Evolutionary conservation across 306 rosid species (phyloP), one percentile per base, ranked within the genome.

Genomic region (Inga oerstediana): DNA sequence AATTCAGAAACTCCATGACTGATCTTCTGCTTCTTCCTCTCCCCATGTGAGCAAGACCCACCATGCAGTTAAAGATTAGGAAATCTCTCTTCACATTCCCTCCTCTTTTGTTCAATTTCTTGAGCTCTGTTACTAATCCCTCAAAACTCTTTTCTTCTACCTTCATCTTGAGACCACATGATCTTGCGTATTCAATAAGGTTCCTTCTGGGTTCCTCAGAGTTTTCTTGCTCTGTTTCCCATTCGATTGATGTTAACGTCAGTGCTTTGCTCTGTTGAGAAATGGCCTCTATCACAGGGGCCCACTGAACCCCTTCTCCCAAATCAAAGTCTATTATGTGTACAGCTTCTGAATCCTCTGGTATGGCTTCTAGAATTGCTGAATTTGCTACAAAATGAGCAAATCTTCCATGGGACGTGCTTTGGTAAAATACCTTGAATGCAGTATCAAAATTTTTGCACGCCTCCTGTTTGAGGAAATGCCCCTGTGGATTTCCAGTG

Each of bases 291-390:
- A 86, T 83, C 79, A 89, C 32, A 24, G 87, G 83, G 24, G 91
- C 48, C 86, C 86, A 83, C 65, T 86, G 91, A 51, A 86, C 37
- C 43, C 90, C 91, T 27, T 89, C 86, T n/a, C 88, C 83, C 48
- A 85, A 79, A 43, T 89, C 89, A 30, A 85, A 91, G 56, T 89
- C 91, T 43, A 91, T 83, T 81, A 88, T 75, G 74, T 86, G 88
- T 62, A 89, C 27, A 1, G 69, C 86, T 39, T 91, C 89, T 27
- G 37, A 88, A 66, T 86, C 90, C n/a, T 78, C 80, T 0, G 88
- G 87, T 9, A 87, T 32, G 27, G 93, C 88, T n/a, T 88, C 90
- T 1, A 89, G 79, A 46, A 89, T 91, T 0, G 88, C 85, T 0
- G 88, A 81, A 76, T 88, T 91, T 3, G 93, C 90, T 15, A 76